Evolutionary conservation across 2,329 filamentous ascomycete species (phyloP).

Genomic region (Microcera coccophila): DNA sequence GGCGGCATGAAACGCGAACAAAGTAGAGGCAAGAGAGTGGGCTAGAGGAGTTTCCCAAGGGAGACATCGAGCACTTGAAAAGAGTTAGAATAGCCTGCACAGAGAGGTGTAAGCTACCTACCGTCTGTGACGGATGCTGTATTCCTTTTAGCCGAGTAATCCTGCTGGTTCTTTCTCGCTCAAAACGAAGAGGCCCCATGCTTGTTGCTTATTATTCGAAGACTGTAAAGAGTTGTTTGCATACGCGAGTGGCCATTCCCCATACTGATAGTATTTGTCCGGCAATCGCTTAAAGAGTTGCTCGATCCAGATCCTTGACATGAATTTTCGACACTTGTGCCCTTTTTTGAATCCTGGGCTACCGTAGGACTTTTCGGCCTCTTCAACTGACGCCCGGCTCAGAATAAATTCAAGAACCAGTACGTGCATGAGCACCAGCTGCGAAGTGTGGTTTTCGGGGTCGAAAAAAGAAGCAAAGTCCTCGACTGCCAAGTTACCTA

Average conservation of each 20-base stretch:
- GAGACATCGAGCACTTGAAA: background rate
- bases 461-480: constrained; percentile 33
- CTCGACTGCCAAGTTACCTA: constrained; percentile 25
- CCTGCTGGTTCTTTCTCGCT: constrained; percentile 14
- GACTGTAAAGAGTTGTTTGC: constrained; percentile 19
- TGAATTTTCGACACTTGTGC: constrained; percentile 20
- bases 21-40: background rate
- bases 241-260: constrained; percentile 31
- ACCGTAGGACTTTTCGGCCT: constrained; percentile 1
- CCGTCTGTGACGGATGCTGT: constrained; percentile 2
- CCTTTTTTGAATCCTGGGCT: constrained; percentile 7
- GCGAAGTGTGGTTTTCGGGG: constrained; percentile 28
- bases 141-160: constrained; percentile 1
- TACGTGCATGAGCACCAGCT: constrained; percentile 37
- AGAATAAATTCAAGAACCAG: constrained; percentile 32
- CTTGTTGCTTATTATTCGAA: constrained; percentile 19
- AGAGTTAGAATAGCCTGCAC: background rate
- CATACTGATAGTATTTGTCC: constrained; percentile 29
- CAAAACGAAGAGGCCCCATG: constrained; percentile 22
- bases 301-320: constrained; percentile 38
- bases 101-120: background rate
- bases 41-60: background rate
- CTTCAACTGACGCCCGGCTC: constrained; percentile 18
- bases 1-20: background rate
- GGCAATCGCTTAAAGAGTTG: constrained; percentile 32